Base-by-base conservation (phyloP, 1,284 basidiomycete genomes). In the Pseudozyma sp. region DNA sequence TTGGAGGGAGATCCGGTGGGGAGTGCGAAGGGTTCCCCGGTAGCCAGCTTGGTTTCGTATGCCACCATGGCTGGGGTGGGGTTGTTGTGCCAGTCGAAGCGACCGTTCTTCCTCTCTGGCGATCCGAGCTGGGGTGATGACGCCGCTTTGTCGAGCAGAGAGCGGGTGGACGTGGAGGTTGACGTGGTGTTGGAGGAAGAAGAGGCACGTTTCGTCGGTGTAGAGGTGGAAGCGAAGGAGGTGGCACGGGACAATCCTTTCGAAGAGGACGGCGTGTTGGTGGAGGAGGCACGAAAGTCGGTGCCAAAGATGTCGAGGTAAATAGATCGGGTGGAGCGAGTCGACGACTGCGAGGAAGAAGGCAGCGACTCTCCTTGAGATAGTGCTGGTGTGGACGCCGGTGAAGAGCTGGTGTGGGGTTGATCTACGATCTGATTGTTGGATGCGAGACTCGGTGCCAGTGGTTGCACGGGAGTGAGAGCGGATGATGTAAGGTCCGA, bases 81-180 rank as follows among this genome's bases (percentile, higher is more conserved):
- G 37, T 76, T 74, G 62, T 76, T 76, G 55, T 73, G 70, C 72
- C 72, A 75, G 35, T 75, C 72, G 33, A 70, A 70, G 11, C 37
- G 44, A 8, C 72, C 72, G 7, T 75, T 70, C 30, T 62, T 75
- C 8, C 72, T 19, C 19, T 75, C 63, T 5, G 74, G 74, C 11
- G 74, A 76, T n/a, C 74, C 74, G 50, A 76, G 62, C 49, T 76
- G 74, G 2, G 74, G 74, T 39, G 74, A 72, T 3, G 69, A 72
- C 8, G 74, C 74, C 13, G 66, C 53, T 14, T 62, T 65, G 60
- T 73, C 67, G 13, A 76, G 44, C 35, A 72, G 50, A 3, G 64
- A 66, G 1, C 40, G 30, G 8, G 63, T 67, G 16, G 52, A 53
- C 0, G 31, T 33, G n/a, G 53, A 52, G 1, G 49, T 24, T 24